Percentiles rank a stretch among this genome's conserved stretches.
These are phyloP conservation scores for Aspergillus carbonarius DNA, from an alignment of 2,329 filamentous ascomycete genomes.

Conservation along the genomic window DNA sequence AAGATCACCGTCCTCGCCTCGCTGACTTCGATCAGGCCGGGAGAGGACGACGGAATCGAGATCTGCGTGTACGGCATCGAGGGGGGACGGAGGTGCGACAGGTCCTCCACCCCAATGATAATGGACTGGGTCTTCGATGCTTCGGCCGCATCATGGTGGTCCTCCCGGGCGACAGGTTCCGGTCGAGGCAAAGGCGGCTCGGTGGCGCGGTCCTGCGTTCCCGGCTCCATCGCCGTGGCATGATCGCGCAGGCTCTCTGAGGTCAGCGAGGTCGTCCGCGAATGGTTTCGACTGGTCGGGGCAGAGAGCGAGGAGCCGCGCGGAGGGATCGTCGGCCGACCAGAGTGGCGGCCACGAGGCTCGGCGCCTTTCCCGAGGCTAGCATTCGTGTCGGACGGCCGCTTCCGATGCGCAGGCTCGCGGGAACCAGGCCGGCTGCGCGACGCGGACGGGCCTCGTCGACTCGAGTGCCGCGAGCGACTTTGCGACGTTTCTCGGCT, in stretches of 20 bases:
- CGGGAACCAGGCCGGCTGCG: slow-evolving; percentile 32
- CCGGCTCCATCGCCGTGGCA: slow-evolving; percentile 29
- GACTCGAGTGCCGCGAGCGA: slow-evolving; percentile 40
- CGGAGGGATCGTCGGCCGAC: slow-evolving; percentile 37
- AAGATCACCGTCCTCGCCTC: slow-evolving; percentile 62
- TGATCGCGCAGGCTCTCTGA: slow-evolving; percentile 43
- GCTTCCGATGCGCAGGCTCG: slow-evolving; percentile 34
- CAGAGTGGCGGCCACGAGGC: slow-evolving; percentile 28
- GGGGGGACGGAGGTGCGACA: slow-evolving; percentile 46
- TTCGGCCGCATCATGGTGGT: slow-evolving; percentile 21
- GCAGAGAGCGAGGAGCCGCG: slow-evolving; percentile 49
- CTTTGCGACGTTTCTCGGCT: slow-evolving; percentile 39
- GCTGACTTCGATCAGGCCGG: slow-evolving; percentile 56
- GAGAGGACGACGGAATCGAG: slow-evolving; percentile 51
- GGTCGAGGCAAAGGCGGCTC: slow-evolving; percentile 22
- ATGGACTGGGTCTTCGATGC: slow-evolving; percentile 38
- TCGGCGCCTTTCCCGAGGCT: slow-evolving; percentile 25
- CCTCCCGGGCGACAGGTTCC: slow-evolving; percentile 22
- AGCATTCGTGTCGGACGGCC: slow-evolving; percentile 42
- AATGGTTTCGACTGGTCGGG: slow-evolving; percentile 46
- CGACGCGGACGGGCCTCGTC: slow-evolving; percentile 38
- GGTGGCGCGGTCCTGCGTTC: slow-evolving; percentile 21
- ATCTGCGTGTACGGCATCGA: slow-evolving; percentile 50
- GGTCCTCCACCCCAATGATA: slow-evolving; percentile 39
- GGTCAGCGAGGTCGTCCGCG: slow-evolving; percentile 46